A percentile compares a stretch with the other conserved stretches of the same genome.
phyloP scores from a whole-genome alignment of 768 basidiomycete species.

The Amanita exitialis region DNA sequence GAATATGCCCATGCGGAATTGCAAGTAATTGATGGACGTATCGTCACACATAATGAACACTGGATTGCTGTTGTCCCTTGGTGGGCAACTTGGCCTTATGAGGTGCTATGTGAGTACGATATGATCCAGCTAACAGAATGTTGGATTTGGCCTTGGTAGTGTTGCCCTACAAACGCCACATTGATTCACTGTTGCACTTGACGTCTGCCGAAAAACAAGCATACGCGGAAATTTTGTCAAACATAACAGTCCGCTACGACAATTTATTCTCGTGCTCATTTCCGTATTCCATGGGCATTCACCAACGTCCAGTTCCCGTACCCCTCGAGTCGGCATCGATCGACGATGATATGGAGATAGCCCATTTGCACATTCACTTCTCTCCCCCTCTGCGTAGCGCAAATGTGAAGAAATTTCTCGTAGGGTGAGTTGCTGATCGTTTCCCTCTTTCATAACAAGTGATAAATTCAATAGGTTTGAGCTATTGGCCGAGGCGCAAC shows the following conservation, averaged over 20 bases:
- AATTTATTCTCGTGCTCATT: conserved; percentile 82
- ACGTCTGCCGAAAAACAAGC: conserved; percentile 46
- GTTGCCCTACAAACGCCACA: conserved; percentile 69
- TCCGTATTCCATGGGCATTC: conserved; percentile 92
- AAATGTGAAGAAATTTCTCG: conserved; percentile 79
- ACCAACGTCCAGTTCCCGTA: conserved; percentile 64
- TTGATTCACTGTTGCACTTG: conserved; percentile 59
- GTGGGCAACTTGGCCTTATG: conserved; percentile 96
- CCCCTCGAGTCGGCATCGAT: conserved; percentile 7
- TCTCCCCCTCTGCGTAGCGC: conserved; percentile 79
- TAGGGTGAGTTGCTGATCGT: conserved; percentile 45
- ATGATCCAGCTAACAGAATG: not conserved
- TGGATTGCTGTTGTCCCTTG: conserved; percentile 87
- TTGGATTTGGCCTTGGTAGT: conserved; percentile 32
- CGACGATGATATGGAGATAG: conserved; percentile 40
- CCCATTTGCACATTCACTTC: conserved; percentile 85
- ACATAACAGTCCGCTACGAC: conserved; percentile 60
- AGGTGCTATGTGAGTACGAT: conserved; percentile 51
- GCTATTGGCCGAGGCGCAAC: conserved; percentile 83
- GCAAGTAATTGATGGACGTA: conserved; percentile 29
- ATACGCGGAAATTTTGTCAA: conserved; percentile 60
- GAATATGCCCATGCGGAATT: conserved; percentile 71
- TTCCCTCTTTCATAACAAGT: not conserved
- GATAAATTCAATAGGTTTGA: conserved; percentile 50
- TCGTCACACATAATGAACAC: conserved; percentile 62